Evolutionary conservation across 441 rosid genomes (phyloP), one percentile per base, ranked within the genome.

Genomic region (Corymbia citriodora): DNA sequence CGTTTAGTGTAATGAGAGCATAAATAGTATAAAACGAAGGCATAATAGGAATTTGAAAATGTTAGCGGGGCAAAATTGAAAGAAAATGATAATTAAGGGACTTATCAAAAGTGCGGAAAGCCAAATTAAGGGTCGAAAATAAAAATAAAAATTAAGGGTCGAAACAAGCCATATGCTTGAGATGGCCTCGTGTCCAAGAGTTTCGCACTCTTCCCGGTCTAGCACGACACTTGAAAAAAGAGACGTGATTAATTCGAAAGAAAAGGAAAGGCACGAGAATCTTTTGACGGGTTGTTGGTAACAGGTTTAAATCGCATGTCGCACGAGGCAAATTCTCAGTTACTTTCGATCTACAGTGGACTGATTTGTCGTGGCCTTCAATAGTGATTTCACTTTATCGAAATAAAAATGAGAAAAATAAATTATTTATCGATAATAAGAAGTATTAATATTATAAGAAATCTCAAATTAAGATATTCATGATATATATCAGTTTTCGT

Each of bases 21-120:
- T n/a, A 29, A n/a, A n/a, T 2, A 1, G 0, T n/a, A n/a, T 59
- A 65, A n/a, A 16, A 68, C 31, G 3, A 68, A 31, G 7, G 3
- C 79, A 68, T 16, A 68, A 68, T 68, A 68, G 1, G 79, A 31
- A 68, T 17, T 1, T 1, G 11, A 31, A 31, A 68, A 68, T 68
- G 21, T 68, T 68, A 8, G 21, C 1, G 45, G 79, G 10, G 9
- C 21, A 68, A 16, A 68, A 0, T 68, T 16, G 79, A 12, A 68
- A 68, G 74, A 68, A 68, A 31, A 31, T 16, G 9, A 68, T 16
- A 6, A 16, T 59, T 59, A 59, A 59, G 25, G 65, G 11, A 59
- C 65, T 25, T 59, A 10, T 14, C 0, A 6, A 25, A 2, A 59
- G 11, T 7, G 25, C 3, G 10, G 25, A 59, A 59, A 59, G 14